Base-by-base conservation (phyloP, 495 filamentous ascomycete genomes). In the Podospora tetraspora region DNA sequence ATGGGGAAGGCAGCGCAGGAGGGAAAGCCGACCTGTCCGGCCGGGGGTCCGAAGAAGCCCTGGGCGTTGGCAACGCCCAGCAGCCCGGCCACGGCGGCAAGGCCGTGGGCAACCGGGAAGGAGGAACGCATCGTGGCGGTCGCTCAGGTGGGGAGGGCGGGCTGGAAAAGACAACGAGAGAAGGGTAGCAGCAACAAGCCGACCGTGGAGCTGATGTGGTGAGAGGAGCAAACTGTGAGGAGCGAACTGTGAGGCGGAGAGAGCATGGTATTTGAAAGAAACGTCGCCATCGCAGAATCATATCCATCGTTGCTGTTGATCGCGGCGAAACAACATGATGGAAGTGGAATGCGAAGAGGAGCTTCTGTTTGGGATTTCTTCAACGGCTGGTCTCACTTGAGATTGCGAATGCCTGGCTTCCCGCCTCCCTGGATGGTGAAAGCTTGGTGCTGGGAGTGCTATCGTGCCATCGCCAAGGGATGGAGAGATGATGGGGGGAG, bases 21-120 rank as follows among this genome's bases (percentile, higher is more conserved):
- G 7, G 24, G 24, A 6, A 61, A 9, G 34, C 64, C 37, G 66
- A 57, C 30, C 13, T 52, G 34, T 43, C 34, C 34, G 3, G 21
- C 73, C 59, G 2, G 66, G 64, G 56, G 5, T 8, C 68, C 70
- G n/a, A 64, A 76, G 59, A 62, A 72, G 10, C 56, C 76, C 60
- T 74, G 75, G 16, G 68, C 69, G 62, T 76, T 68, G 23, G 63
- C 68, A 9, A 71, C 30, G 37, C 73, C 59, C 30, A 74, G 58
- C 21, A 77, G 67, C 25, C 70, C 71, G 60, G 70, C 61, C 10
- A 77, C 62, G 56, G 73, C 73, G 57, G 70, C 70, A n/a, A 76
- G 61, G 30, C 73, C 76, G 58, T 66, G 68, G 27, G 66, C 71
- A 67, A 68, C 62, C 58, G 58, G 70, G 10, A 63, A 21, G 22